A percentile compares a stretch with the other conserved stretches of the same genome.
Conservation (phyloP, 208 protist species). For the Wallacemonas sp. region DNA sequence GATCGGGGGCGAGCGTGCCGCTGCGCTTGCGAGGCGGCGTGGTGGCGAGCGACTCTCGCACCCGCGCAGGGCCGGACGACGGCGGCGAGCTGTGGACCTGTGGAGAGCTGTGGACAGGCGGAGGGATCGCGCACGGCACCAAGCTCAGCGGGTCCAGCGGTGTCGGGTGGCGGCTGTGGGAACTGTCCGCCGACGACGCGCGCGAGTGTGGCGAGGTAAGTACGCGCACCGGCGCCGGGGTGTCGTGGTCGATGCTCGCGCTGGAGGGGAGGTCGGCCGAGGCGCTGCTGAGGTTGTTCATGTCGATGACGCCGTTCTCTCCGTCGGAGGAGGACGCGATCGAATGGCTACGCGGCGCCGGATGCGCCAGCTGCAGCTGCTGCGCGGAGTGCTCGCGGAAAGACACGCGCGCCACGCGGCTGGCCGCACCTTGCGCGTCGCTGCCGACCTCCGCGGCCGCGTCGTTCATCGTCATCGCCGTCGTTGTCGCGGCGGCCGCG, state of each 20-base stretch:
- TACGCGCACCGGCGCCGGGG: background rate
- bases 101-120: no score
- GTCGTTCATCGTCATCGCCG: no score
- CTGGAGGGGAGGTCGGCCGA: background rate
- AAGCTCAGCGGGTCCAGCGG: background rate
- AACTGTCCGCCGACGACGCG: background rate
- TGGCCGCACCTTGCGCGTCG: no score
- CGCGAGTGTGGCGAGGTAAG: background rate
- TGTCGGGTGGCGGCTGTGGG: background rate
- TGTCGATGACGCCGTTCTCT: conserved; percentile 11
- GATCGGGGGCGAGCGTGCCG: conserved; percentile 9
- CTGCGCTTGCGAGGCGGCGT: conserved; percentile 12
- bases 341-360: background rate
- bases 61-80: no score
- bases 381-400: background rate
- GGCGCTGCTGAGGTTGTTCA: conserved; percentile 16
- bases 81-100: no score
- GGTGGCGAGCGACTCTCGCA: no score
- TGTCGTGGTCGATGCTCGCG: background rate
- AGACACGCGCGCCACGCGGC: background rate
- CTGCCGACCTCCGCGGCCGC: no score
- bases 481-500: no score
- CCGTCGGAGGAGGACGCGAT: conserved; percentile 5
- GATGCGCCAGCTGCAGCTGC: background rate
- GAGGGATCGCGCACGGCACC: background rate